Conservation (phyloP, 192 early-diverging fungal genomes). For the Coemansia sp. region DNA sequence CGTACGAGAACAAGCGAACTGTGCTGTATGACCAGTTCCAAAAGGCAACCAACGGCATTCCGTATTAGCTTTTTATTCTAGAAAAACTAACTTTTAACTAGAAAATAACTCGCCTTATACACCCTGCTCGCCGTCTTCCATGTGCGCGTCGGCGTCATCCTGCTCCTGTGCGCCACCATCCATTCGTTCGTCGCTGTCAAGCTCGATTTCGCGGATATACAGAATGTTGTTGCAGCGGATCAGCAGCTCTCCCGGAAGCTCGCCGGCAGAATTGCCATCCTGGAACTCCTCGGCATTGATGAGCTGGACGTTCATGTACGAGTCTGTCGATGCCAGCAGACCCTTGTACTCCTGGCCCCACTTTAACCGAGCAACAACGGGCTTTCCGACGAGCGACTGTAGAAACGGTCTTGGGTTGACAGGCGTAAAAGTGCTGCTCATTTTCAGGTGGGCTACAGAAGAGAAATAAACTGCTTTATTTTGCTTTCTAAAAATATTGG, state of each 20-base stretch:
- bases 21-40: conserved; percentile 82
- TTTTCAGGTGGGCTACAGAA: neutral
- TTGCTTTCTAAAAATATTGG: neutral
- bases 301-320: conserved; percentile 98
- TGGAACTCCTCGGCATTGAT: conserved; percentile 93
- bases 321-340: conserved; percentile 83
- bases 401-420: conserved; percentile 99
- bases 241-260: conserved; percentile 85
- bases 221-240: conserved; percentile 90
- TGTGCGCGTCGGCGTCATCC: conserved; percentile 40
- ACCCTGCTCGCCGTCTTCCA: conserved; percentile 50
- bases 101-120: too few relatives aligned
- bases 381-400: conserved; percentile 86
- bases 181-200: conserved; percentile 1
- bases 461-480: neutral
- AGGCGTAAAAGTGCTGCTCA: conserved; percentile 65
- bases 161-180: conserved; percentile 4
- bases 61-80: conserved; percentile 51
- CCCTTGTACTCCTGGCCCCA: conserved; percentile 99
- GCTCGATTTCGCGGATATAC: conserved; percentile 70
- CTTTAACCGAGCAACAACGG: conserved; percentile 92
- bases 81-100: too few relatives aligned
- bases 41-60: conserved; percentile 77
- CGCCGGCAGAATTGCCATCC: conserved; percentile 84
- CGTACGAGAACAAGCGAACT: conserved; percentile 90